Evolutionary conservation across 495 filamentous ascomycete genomes (phyloP), one percentile per base, ranked within the genome.

Genomic region (Aspergillus baeticus): DNA sequence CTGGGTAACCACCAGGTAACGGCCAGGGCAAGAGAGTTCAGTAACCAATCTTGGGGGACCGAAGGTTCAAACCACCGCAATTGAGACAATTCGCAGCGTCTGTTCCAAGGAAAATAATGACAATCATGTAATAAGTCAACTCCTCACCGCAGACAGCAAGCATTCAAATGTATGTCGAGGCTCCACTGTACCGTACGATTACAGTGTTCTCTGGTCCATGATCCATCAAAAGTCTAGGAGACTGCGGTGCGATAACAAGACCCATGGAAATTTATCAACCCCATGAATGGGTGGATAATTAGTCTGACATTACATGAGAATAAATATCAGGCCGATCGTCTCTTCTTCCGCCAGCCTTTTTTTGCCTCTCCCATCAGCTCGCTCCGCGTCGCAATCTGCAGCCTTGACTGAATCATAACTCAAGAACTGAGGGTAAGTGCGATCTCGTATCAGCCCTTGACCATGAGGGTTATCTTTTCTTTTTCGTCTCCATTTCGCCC

Each of bases 101-200:
- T 11, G 14, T 33, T 21, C 26, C 17, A 45, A 21, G n/a, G 18
- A 43, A n/a, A 34, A 43, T n/a, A 20, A 13, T 47, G 5, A 18
- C 17, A 15, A 20, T 41, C 14, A 29, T 17, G 23, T 29, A 39
- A 47, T 39, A 10, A 21, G 20, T 11, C 35, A 20, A 56, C 43
- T 49, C 54, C 54, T 56, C 54, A 31, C 54, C 36, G 35, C 54
- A 39, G 42, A 41, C 20, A 46, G 36, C 20, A 46, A 43, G 36
- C 33, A 44, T 54, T 31, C 18, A 35, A 23, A 47, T 47, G 52
- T 55, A 46, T 29, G 20, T 36, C 31, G 35, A 20, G 48, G 8
- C 20, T 39, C 48, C 48, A 51, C 54, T 35, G 45, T 64, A 64
- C 55, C 58, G 62, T 64, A 64, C 51, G 51, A 51, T 64, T 39